Conservation (phyloP, 2,329 filamentous ascomycete species). For the Epichloe festucae region DNA sequence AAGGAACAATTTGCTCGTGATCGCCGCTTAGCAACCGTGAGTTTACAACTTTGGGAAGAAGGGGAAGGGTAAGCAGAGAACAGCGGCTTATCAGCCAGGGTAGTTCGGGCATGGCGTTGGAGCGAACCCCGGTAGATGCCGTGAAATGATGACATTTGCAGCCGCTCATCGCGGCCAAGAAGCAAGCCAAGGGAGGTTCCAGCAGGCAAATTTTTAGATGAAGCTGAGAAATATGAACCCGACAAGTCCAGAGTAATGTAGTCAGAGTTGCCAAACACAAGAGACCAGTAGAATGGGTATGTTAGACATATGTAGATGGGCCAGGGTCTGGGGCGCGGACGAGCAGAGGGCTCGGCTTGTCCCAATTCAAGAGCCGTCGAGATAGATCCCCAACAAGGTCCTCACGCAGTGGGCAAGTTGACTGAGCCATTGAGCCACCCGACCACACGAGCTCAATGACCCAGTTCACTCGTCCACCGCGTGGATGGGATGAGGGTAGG, state of each 20-base stretch:
- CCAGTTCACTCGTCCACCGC: too few species aligned
- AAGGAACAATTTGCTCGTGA: not conserved
- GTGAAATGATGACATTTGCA: not conserved
- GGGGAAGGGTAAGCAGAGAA: too few species aligned
- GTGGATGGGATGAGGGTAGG: not conserved
- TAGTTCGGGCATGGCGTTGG: constrained; percentile 1
- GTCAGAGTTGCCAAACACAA: not conserved
- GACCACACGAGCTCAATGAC: too few species aligned
- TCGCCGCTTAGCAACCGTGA: not conserved
- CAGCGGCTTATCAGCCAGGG: not conserved
- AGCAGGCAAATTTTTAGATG: not conserved
- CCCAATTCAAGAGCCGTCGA: constrained; percentile 6
- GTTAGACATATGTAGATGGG: constrained; percentile 1
- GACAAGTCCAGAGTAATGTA: not conserved
- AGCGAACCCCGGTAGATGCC: constrained; percentile 1
- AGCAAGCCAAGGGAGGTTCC: not conserved
- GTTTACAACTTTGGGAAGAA: not conserved
- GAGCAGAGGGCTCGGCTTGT: constrained; percentile 1
- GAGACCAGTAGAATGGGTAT: constrained; percentile 7
- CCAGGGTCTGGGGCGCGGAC: constrained; percentile 2
- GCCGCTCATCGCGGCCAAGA: not conserved
- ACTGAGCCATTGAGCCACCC: too few species aligned
- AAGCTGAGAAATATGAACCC: not conserved
- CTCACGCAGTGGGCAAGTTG: not conserved
- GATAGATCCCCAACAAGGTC: constrained; percentile 7